Conservation (phyloP, 148 eudicot genomes). For the Suaeda aralocaspica region DNA sequence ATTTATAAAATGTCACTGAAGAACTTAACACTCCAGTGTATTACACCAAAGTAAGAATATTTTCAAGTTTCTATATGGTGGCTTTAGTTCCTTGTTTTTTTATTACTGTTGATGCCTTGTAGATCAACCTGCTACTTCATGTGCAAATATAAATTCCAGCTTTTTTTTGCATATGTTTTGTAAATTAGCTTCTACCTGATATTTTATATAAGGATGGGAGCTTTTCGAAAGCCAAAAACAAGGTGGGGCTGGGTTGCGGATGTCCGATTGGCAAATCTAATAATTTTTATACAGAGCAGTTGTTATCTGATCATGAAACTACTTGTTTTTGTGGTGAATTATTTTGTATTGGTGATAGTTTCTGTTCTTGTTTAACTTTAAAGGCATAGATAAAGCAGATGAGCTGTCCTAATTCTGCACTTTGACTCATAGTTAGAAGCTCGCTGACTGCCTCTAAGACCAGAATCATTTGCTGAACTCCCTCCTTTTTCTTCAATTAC, state of each 20-base stretch:
- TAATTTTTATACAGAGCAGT: neutral
- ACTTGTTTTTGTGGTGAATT: neutral
- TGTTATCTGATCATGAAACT: neutral
- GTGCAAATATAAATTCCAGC: neutral
- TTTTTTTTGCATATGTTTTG: neutral
- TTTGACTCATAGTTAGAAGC: constrained; percentile 70
- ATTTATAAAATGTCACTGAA: constrained; percentile 70
- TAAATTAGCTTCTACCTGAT: neutral
- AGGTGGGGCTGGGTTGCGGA: neutral
- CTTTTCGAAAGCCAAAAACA: neutral
- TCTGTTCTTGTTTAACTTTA: neutral
- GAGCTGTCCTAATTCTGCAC: neutral
- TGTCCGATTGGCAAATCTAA: neutral
- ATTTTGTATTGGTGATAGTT: too few relatives aligned
- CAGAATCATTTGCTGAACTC: constrained; percentile 77
- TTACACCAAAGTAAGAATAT: constrained; percentile 68
- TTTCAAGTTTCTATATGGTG: neutral
- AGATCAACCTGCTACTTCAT: neutral
- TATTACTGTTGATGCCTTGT: neutral
- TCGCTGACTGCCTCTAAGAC: constrained; percentile 67
- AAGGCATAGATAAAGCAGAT: neutral
- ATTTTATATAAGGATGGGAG: neutral
- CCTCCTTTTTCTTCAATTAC: constrained; percentile 84
- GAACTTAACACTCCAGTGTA: constrained; percentile 55
- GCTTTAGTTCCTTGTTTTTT: neutral